Evolutionary conservation across 208 protist genomes (phyloP).

Genomic region (Crithidia fasciculata): DNA sequence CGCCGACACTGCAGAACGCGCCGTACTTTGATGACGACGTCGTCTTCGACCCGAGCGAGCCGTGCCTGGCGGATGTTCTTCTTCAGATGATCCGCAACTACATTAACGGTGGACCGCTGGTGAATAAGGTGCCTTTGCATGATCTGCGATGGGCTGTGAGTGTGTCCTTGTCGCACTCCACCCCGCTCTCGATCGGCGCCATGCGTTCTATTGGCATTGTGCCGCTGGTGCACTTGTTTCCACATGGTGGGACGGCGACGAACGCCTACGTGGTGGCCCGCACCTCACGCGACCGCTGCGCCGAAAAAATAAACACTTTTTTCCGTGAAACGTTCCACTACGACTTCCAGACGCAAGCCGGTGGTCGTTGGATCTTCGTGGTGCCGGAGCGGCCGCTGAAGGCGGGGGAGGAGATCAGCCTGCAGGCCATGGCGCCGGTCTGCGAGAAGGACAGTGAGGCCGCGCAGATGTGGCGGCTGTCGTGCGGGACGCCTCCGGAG

Average conservation of each 20-base stretch:
- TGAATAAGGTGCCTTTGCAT: slow-evolving; percentile 77
- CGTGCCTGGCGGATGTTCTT: slow-evolving; percentile 83
- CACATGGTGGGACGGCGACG: slow-evolving; percentile 76
- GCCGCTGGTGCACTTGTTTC: slow-evolving; percentile 87
- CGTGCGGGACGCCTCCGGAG: slow-evolving; percentile 69
- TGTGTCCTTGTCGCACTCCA: slow-evolving; percentile 87
- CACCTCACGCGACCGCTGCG: slow-evolving; percentile 41
- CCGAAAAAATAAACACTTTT: slow-evolving; percentile 57
- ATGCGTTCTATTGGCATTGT: slow-evolving; percentile 83
- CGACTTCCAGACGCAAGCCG: slow-evolving; percentile 53
- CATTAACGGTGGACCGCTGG: slow-evolving; percentile 86
- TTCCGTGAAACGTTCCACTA: slow-evolving; percentile 57
- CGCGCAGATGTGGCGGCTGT: slow-evolving; percentile 89
- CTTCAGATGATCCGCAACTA: slow-evolving; percentile 94
- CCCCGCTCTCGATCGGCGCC: slow-evolving; percentile 74
- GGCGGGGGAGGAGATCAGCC: slow-evolving; percentile 72
- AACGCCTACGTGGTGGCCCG: slow-evolving; percentile 80
- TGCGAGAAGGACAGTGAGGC: slow-evolving; percentile 80
- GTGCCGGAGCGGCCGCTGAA: slow-evolving; percentile 56
- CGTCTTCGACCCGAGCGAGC: slow-evolving; percentile 64
- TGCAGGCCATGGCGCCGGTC: slow-evolving; percentile 90
- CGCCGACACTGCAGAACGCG: slow-evolving; percentile 84
- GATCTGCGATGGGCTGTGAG: slow-evolving; percentile 90
- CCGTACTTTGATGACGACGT: slow-evolving; percentile 88
- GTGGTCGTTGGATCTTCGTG: slow-evolving; percentile 80